These are phyloP conservation scores for Aspergillus fischeri DNA, from an alignment of 2,329 filamentous ascomycete species.

Conservation along the genomic window DNA sequence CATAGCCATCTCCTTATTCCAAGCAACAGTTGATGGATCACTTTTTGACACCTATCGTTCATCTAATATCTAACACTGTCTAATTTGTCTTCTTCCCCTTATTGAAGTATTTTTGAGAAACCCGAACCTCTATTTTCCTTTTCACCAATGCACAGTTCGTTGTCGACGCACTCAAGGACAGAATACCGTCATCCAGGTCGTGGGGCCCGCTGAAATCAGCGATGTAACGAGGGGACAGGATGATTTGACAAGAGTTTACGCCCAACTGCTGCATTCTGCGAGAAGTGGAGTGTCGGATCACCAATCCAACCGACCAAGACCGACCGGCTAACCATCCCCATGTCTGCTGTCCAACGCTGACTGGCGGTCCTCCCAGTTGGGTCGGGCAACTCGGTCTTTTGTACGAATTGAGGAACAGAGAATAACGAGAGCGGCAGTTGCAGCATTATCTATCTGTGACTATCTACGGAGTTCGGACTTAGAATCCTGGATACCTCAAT, in stretches of 20 bases:
- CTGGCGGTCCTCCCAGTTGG: neutral
- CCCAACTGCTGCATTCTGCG: neutral
- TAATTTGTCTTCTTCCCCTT: neutral
- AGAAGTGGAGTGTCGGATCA: neutral
- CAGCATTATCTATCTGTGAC: neutral
- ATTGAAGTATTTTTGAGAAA: neutral
- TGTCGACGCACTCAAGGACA: neutral
- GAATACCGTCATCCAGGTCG: neutral
- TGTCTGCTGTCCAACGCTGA: neutral
- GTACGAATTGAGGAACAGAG: neutral
- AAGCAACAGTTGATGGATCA: neutral
- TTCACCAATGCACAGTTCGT: neutral
- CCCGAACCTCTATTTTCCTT: neutral
- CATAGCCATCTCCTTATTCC: neutral
- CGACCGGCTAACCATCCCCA: neutral
- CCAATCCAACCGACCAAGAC: neutral
- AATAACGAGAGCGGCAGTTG: neutral
- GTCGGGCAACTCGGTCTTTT: neutral
- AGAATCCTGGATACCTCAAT: neutral
- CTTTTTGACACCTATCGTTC: neutral
- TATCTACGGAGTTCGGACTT: neutral
- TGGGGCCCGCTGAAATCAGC: neutral
- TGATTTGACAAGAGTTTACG: neutral
- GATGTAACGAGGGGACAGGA: neutral
- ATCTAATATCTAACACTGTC: neutral